These are phyloP conservation scores for Aschersonia sp. DNA, from an alignment of 2,329 filamentous ascomycete species.

Conservation along the genomic window DNA sequence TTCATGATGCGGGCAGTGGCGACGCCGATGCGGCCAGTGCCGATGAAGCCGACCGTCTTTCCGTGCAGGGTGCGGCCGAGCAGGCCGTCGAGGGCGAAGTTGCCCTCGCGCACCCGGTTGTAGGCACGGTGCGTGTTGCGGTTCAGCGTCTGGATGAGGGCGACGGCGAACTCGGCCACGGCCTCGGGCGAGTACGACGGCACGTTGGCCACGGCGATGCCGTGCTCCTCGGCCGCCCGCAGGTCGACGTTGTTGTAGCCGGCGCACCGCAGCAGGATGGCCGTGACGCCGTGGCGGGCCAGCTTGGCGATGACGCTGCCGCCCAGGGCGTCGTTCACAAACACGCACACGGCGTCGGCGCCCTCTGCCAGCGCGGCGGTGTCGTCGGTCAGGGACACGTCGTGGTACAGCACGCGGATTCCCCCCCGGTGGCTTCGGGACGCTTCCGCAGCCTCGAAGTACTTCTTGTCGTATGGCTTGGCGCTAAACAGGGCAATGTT, in stretches of 20 bases:
- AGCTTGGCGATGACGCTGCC: conserved; percentile 36
- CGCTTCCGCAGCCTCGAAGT: conserved; percentile 28
- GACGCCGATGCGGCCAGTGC: conserved; percentile 50
- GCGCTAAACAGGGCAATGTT: conserved; percentile 50
- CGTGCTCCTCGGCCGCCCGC: conserved; percentile 32
- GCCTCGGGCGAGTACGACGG: conserved; percentile 55
- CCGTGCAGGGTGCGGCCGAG: conserved; percentile 45
- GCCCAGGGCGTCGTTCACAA: conserved; percentile 49
- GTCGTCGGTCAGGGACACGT: conserved; percentile 38
- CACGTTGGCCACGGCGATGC: conserved; percentile 49
- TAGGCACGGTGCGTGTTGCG: conserved; percentile 54
- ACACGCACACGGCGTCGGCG: conserved; percentile 47
- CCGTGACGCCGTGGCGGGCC: conserved; percentile 32
- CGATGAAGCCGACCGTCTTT: conserved; percentile 52
- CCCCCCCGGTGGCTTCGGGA: neutral
- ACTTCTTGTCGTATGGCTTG: conserved; percentile 47
- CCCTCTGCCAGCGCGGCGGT: conserved; percentile 39
- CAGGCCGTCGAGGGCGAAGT: conserved; percentile 52
- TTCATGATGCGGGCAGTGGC: conserved; percentile 44
- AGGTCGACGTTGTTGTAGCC: conserved; percentile 57
- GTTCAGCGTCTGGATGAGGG: conserved; percentile 51
- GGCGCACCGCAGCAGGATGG: conserved; percentile 50
- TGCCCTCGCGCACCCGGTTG: conserved; percentile 53
- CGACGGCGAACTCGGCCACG: conserved; percentile 56
- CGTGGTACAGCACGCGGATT: conserved; percentile 40